Base-by-base conservation (phyloP, 2,329 filamentous ascomycete species). In the Calycina marina region DNA sequence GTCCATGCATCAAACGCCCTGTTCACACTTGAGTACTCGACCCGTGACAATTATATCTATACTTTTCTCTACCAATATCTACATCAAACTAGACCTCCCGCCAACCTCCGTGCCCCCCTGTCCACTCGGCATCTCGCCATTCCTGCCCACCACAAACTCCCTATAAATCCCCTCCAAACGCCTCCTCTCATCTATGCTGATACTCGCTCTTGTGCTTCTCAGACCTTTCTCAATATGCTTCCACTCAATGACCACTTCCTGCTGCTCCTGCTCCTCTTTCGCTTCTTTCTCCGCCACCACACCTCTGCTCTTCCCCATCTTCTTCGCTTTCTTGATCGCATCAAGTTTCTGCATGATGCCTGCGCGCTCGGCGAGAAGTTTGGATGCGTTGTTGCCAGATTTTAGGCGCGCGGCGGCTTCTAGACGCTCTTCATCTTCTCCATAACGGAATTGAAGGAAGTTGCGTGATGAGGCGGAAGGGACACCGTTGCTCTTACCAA, bases 111-210 rank as follows among this genome's bases (percentile, higher is more conserved):
- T 92, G 35, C 79, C 81, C 0, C 81, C 85, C 57, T 96, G 83
- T 2, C 90, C 90, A 56, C 80, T 88, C 38, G 77, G 83, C 83
- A 98, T 85, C 61, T 96, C 86, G 5, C 90, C 90, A 55, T 86
- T 93, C 45, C 90, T 68, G 0, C 85, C 86, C 4, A 83, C 81
- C 0, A 94, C 77, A 62, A 98, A 98, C 58, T 98, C 90, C 11
- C 68, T 65, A 53, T 98, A 98, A 39, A 98, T 94, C 25, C 70
- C 71, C 47, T 72, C 67, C 43, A 98, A 56, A 38, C 88, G 63
- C 40, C 61, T 65, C 47, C 75, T 69, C 59, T 98, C 90, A 38
- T 84, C 70, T 3, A 64, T 62, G 50, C 79, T 83, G 44, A 96
- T 92, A 54, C 82, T 92, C 14, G 82, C 72, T 42, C 86, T 65